Percentiles rank a stretch among this genome's conserved stretches.
Evolutionary conservation across 805 yeast genomes (phyloP).

Genomic region (Schwanniomyces occidentalis): DNA sequence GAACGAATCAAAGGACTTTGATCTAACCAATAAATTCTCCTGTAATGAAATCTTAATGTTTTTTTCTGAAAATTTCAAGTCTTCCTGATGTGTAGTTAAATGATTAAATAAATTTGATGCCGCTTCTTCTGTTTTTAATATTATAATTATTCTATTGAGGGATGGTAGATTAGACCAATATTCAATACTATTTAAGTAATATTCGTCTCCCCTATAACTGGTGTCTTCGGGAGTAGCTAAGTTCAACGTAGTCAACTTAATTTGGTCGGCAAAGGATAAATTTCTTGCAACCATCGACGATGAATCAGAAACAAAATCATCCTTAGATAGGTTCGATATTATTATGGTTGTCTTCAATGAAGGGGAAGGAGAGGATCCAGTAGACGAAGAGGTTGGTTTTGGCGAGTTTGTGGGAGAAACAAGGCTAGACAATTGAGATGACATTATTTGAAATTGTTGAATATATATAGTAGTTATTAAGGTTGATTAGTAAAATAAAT

Average conservation of each 20-base stretch:
- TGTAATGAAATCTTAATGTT: constrained; percentile 33
- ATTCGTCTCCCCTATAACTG: constrained; percentile 18
- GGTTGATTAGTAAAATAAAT: too few relatives aligned
- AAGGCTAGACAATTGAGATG: too few relatives aligned
- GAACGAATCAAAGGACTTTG: constrained; percentile 29
- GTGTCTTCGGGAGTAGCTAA: constrained; percentile 14
- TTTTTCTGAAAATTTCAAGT: constrained; percentile 6
- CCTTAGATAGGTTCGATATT: constrained; percentile 31
- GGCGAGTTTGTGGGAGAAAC: too few relatives aligned
- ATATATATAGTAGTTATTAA: too few relatives aligned
- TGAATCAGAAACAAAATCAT: constrained; percentile 26
- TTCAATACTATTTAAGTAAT: constrained; percentile 24
- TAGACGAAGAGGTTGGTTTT: too few relatives aligned
- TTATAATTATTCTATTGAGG: constrained; percentile 36
- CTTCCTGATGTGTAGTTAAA: constrained; percentile 14
- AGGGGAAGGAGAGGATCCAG: too few relatives aligned
- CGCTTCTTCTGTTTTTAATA: constrained; percentile 29
- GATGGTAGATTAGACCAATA: constrained; percentile 43
- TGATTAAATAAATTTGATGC: constrained; percentile 25
- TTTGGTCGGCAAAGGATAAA: constrained; percentile 34
- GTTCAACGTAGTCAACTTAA: constrained; percentile 33
- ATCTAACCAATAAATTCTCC: constrained; percentile 37
- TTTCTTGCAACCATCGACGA: constrained; percentile 5
- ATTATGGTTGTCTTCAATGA: constrained; percentile 32
- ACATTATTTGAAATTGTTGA: too few relatives aligned